Evolutionary conservation across 208 protist species (phyloP), one percentile per base, ranked within the genome.

Genomic region (Crithidia brevicula): DNA sequence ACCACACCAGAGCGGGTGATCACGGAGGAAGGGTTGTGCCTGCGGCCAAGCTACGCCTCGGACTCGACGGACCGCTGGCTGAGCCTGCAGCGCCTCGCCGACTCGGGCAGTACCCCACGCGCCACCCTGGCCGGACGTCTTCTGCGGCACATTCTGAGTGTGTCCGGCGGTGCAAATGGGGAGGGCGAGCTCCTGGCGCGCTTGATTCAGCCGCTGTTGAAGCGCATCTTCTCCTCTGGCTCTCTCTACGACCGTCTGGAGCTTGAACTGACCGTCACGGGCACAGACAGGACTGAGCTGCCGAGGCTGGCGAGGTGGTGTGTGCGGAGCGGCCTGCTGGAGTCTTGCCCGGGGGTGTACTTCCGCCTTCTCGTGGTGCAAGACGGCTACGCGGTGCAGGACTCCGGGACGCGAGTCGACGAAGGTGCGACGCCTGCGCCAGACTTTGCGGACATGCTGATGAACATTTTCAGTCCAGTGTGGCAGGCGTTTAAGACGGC

Each of bases 391-490:
- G 36, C 93, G 80, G 34, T n/a, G n/a, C n/a, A n/a, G n/a, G n/a
- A n/a, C n/a, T n/a, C n/a, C n/a, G n/a, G n/a, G n/a, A n/a, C n/a
- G n/a, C n/a, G n/a, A n/a, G n/a, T n/a, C n/a, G n/a, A n/a, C n/a
- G n/a, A n/a, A n/a, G n/a, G n/a, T n/a, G n/a, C n/a, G n/a, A n/a
- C n/a, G n/a, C n/a, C 53, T 18, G 7, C 34, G 8, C 33, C 53
- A 10, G 53, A 61, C 58, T 98, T 99, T 40, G 70, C 83, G 23
- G 85, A 97, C 31, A 74, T 99, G 22, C 57, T 99, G 13, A 70
- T 92, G 31, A 98, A 98, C 80, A 83, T 99, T 7, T 99, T 99
- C 76, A 25, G 63, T n/a, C 98, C 98, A 1, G 79, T 99, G 4
- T 99, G 99, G 80, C 75, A 98, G 28, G 98, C 96, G 4, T 88